Evolutionary conservation across 768 basidiomycete genomes (phyloP).

Genomic region (Paxillus involutus): DNA sequence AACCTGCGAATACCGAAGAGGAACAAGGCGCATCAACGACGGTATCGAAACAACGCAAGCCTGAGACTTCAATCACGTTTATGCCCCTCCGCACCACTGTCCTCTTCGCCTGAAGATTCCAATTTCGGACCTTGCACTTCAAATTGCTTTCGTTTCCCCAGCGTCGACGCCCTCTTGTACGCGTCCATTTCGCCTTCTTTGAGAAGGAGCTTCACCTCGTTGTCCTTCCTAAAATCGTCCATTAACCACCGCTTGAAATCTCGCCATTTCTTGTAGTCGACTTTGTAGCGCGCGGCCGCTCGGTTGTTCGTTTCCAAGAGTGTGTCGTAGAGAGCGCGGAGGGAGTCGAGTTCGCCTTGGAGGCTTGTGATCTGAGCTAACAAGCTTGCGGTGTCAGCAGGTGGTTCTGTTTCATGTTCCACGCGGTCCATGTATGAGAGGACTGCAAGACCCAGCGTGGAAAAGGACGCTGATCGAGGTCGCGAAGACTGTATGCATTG

Average conservation of each 20-base stretch:
- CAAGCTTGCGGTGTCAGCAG: constrained; percentile 1
- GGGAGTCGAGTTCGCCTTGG: constrained; percentile 32
- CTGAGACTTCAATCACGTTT: constrained; percentile 4
- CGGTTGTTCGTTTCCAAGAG: constrained; percentile 44
- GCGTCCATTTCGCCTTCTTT: constrained; percentile 29
- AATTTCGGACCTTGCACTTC: constrained; percentile 20
- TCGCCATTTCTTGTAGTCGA: constrained; percentile 55
- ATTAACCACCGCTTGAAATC: constrained; percentile 45
- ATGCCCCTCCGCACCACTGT: constrained; percentile 2
- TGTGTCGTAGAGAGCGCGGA: constrained; percentile 45
- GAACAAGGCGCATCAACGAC: constrained; percentile 1
- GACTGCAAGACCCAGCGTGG: neutral
- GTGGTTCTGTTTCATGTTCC: constrained; percentile 7
- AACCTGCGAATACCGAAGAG: neutral
- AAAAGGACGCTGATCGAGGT: neutral
- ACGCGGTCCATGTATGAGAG: neutral
- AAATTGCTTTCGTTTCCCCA: constrained; percentile 29
- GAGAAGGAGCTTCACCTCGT: constrained; percentile 25
- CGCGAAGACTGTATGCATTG: neutral
- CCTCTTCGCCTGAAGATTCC: constrained; percentile 1
- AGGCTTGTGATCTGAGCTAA: constrained; percentile 18
- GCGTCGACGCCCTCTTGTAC: constrained; percentile 16
- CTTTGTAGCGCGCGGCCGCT: constrained; percentile 46
- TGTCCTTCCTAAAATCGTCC: constrained; percentile 31
- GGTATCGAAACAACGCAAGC: neutral